These are phyloP conservation scores for Gracilaria gracilis DNA, from an alignment of 23 red algal genomes.

Conservation along the genomic window DNA sequence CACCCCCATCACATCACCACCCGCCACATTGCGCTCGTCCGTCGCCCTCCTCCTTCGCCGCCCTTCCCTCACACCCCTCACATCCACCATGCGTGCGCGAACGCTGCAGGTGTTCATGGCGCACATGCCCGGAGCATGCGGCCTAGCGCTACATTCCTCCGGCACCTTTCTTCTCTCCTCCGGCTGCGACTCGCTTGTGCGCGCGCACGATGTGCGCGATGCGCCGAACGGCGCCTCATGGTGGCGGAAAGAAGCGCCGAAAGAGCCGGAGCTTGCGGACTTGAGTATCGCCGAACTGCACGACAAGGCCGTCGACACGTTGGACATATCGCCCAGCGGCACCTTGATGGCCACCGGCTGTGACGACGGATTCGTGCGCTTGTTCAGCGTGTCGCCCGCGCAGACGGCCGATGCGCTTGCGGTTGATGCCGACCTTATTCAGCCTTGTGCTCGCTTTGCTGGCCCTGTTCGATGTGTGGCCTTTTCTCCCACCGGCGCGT, in stretches of 20 bases:
- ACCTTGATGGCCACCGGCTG: conserved; percentile 58
- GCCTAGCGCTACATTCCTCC: conserved; percentile 17
- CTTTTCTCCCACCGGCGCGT: conserved; percentile 73
- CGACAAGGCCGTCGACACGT: conserved; percentile 44
- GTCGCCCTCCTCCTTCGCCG: too few species aligned
- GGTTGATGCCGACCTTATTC: conserved; percentile 34
- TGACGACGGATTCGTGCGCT: conserved; percentile 73
- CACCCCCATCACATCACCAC: too few species aligned
- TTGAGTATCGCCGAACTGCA: conserved; percentile 53
- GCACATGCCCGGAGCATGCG: conserved; percentile 71
- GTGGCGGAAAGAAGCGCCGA: conserved; percentile 25
- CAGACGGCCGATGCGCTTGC: background rate
- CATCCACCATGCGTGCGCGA: conserved; percentile 46
- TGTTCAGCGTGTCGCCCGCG: conserved; percentile 31
- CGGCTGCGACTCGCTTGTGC: conserved; percentile 63
- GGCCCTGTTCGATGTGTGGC: conserved; percentile 59
- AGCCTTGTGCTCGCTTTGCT: conserved; percentile 66
- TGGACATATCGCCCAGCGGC: conserved; percentile 46
- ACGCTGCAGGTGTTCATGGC: conserved; percentile 45
- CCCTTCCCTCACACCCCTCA: too few species aligned
- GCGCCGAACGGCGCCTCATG: background rate
- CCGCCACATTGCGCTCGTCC: too few species aligned
- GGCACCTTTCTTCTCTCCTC: conserved; percentile 55
- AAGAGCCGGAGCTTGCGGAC: conserved; percentile 41
- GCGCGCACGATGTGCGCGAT: conserved; percentile 59